Evolutionary conservation across 1,139 yeast species (phyloP), one percentile per base, ranked within the genome.

Genomic region (Debaryomycetaceae sp.): DNA sequence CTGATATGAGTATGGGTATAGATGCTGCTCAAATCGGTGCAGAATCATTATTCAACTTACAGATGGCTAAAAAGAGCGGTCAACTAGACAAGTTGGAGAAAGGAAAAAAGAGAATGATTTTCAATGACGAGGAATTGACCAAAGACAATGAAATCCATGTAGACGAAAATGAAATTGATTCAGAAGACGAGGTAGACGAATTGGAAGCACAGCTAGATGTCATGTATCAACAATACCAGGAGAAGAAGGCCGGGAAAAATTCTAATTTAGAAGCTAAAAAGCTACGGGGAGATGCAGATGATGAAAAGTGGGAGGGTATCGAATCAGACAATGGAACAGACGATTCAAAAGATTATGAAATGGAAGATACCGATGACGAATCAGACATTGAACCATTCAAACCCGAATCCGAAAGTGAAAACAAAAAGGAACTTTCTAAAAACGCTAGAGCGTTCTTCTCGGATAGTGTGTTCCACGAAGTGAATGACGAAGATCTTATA

Each of bases 1-100:
- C 96, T 3, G 96, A 95, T 55, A 80, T 79, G 73, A 95, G 88
- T 55, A 82, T 92, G 49, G 98, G 98, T 74, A 73, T 88, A 36
- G 98, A 92, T 60, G 96, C 96, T 15, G 92, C 88, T n/a, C 78
- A 78, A 41, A 67, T 78, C 41, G 96, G 95, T 39, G 75, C 85
- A 35, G 95, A 87, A 43, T 78, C 94, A 1, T 68, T 91, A 45
- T 92, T 92, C 67, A 87, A 83, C 56, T 73, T 92, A 58, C 84
- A 82, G 55, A 66, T 78, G 15, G 96, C 97, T 2, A 88, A 87
- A 60, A 86, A 84, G 59, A 83, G 95, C 2, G 97, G 97, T 31
- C 79, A 85, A 49, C 65, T 89, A 41, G 79, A 79, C 38, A 79
- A 83, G 34, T 67, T 92, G 41, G 80, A 87, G 14, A 79, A 78